phyloP scores from a whole-genome alignment of 1,284 basidiomycete species.

The Cystobasidiaceae sp. region DNA sequence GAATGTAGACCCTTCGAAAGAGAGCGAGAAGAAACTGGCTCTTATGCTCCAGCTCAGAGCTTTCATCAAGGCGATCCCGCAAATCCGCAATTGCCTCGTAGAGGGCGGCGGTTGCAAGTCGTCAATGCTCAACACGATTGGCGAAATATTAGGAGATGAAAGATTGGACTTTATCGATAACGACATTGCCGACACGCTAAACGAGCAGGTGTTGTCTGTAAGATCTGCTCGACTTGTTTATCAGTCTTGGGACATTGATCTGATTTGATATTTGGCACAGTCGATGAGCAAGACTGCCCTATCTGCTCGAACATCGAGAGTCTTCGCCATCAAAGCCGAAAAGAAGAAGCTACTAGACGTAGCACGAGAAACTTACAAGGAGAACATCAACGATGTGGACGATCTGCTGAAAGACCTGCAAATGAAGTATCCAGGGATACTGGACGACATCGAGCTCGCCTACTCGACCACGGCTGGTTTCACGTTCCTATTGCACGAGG shows the following conservation, averaged over 20 bases:
- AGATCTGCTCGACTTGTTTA: not conserved
- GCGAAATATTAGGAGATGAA: slow-evolving; percentile 66
- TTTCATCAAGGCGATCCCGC: slow-evolving; percentile 61
- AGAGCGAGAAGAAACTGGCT: slow-evolving; percentile 62
- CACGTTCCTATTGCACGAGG: slow-evolving; percentile 31
- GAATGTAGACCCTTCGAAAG: slow-evolving; percentile 51
- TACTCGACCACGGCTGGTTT: slow-evolving; percentile 24
- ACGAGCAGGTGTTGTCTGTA: slow-evolving; percentile 56
- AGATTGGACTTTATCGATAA: slow-evolving; percentile 60
- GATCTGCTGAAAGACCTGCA: slow-evolving; percentile 49
- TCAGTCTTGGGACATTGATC: not conserved
- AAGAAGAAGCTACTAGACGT: slow-evolving; percentile 69
- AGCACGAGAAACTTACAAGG: slow-evolving; percentile 80
- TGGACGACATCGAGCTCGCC: slow-evolving; percentile 13
- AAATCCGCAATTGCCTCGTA: slow-evolving; percentile 58
- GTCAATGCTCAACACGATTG: slow-evolving; percentile 60
- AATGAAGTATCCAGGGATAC: slow-evolving; percentile 3
- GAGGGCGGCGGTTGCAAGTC: slow-evolving; percentile 52
- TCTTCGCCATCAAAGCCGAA: slow-evolving; percentile 41
- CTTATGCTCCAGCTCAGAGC: slow-evolving; percentile 71
- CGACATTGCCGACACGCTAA: slow-evolving; percentile 60
- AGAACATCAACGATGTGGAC: slow-evolving; percentile 79
- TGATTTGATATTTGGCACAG: not conserved
- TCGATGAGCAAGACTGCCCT: slow-evolving; percentile 17
- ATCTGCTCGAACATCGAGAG: slow-evolving; percentile 31